Evolutionary conservation across 2,329 filamentous ascomycete species (phyloP).

Genomic region (Pseudogymnoascus sp.): DNA sequence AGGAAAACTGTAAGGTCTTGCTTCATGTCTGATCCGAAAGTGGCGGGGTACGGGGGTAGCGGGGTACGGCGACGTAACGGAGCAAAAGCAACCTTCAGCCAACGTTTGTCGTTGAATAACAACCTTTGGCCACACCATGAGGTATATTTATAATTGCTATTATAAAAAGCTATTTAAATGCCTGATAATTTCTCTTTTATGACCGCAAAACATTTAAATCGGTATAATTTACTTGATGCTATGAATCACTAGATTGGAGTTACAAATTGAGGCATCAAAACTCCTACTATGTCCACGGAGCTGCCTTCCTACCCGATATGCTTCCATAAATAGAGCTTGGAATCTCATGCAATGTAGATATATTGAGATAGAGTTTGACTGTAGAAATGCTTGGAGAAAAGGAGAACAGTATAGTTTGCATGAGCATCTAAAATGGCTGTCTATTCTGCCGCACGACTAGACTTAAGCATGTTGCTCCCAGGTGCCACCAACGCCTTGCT

Average conservation of each 20-base stretch:
- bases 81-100: neutral
- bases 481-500: slow-evolving; percentile 6
- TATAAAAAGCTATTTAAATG: neutral
- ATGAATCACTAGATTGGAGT: neutral
- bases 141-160: neutral
- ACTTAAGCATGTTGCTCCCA: neutral
- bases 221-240: neutral
- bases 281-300: neutral
- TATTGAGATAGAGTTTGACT: neutral
- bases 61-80: neutral
- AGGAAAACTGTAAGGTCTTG: neutral
- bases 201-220: neutral
- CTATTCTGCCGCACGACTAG: neutral
- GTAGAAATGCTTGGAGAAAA: neutral
- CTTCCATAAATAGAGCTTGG: neutral
- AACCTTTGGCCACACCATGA: neutral
- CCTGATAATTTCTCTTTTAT: neutral
- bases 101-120: neutral
- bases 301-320: neutral
- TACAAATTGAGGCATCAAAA: neutral
- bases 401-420: neutral
- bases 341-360: neutral
- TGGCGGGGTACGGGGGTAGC: neutral
- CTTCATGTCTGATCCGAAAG: neutral
- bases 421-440: neutral